Conservation (phyloP, 179 eudicot species). For the Vitellaria paradoxa region DNA sequence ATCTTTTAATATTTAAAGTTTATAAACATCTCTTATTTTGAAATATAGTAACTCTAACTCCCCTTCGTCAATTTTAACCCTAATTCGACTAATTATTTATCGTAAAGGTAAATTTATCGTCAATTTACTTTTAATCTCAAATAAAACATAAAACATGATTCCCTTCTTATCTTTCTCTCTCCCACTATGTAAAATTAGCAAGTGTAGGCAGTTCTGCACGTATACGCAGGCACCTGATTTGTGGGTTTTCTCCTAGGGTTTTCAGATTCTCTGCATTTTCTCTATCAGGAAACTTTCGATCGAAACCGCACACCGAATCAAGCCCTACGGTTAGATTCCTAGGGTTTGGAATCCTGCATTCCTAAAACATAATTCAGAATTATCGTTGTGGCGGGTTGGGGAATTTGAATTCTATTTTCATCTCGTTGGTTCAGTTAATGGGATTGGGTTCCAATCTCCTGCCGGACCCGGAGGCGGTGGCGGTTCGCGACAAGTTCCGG, state of each 20-base stretch:
- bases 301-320: not conserved
- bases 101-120: too few species aligned
- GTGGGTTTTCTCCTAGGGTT: not conserved
- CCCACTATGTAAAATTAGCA: too few species aligned
- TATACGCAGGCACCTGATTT: too few species aligned
- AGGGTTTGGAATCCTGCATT: not conserved
- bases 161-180: too few species aligned
- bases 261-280: slow-evolving; percentile 4
- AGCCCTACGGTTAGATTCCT: slow-evolving; percentile 1
- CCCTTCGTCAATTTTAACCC: too few species aligned
- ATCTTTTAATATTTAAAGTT: too few species aligned
- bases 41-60: too few species aligned
- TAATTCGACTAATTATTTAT: too few species aligned
- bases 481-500: slow-evolving; percentile 20
- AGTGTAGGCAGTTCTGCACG: not conserved
- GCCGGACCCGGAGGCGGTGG: slow-evolving; percentile 13
- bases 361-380: not conserved
- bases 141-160: too few species aligned
- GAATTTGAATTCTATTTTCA: not conserved
- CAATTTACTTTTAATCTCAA: too few species aligned
- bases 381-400: slow-evolving; percentile 4
- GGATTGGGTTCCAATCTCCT: slow-evolving; percentile 23
- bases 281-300: slow-evolving; percentile 1
- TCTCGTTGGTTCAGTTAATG: slow-evolving; percentile 31
- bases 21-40: too few species aligned